phyloP scores from a whole-genome alignment of 2,329 filamentous ascomycete genomes.

The Dryadomyces quercus-mongolicae region DNA sequence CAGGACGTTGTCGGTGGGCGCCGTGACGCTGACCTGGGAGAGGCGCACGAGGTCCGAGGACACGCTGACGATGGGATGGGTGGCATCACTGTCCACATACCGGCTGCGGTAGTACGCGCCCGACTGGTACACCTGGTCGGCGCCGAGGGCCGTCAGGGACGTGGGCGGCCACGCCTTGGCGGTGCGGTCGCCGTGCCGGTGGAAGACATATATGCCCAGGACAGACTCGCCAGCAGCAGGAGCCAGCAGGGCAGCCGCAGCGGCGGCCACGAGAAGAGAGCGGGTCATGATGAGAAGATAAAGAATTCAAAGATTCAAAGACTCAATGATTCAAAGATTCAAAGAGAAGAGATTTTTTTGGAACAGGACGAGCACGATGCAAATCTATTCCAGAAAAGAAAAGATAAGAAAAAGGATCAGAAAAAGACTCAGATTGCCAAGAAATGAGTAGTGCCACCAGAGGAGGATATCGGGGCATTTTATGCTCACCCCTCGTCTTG shows the following conservation, averaged over 20 bases:
- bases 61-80: slow-evolving; percentile 52
- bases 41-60: slow-evolving; percentile 53
- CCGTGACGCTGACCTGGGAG: slow-evolving; percentile 58
- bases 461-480: too few relatives aligned
- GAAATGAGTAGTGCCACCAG: too few relatives aligned
- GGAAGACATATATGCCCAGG: slow-evolving; percentile 75
- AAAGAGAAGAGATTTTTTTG: not conserved
- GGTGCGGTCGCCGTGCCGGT: slow-evolving; percentile 81
- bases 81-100: slow-evolving; percentile 54
- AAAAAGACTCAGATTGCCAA: too few relatives aligned
- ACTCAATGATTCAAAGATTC: too few relatives aligned
- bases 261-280: not conserved
- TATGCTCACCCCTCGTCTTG: too few relatives aligned
- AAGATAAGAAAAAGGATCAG: not conserved
- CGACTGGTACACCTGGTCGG: slow-evolving; percentile 58
- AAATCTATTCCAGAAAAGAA: too few relatives aligned
- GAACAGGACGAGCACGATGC: too few relatives aligned
- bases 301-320: not conserved
- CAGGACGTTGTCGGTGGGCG: slow-evolving; percentile 65
- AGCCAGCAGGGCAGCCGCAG: not conserved
- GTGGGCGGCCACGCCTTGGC: slow-evolving; percentile 62
- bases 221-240: slow-evolving; percentile 44
- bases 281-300: not conserved
- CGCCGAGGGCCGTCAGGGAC: slow-evolving; percentile 67
- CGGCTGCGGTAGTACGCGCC: slow-evolving; percentile 65